A percentile compares a stretch with the other conserved stretches of the same genome.
Evolutionary conservation across 805 yeast genomes (phyloP).

Genomic region (Candida tammaniensis): DNA sequence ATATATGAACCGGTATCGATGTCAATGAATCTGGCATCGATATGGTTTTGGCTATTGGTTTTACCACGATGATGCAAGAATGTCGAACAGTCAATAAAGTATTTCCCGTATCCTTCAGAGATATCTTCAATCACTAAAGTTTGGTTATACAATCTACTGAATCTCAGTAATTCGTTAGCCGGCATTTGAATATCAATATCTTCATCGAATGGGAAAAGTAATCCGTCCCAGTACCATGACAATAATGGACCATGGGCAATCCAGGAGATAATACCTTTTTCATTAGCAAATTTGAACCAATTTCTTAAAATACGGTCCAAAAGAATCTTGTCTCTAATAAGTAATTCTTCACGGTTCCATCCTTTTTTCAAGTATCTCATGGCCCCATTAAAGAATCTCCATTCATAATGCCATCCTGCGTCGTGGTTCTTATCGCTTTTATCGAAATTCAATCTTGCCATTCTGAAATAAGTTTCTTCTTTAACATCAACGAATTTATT

Average conservation of each 20-base stretch:
- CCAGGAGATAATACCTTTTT: conserved; percentile 24
- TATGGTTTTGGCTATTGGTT: conserved; percentile 20
- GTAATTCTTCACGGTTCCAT: conserved; percentile 26
- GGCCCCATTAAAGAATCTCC: conserved; percentile 58
- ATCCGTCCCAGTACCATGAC: conserved; percentile 32
- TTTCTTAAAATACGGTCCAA: conserved; percentile 23
- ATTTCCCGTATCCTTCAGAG: conserved; percentile 24
- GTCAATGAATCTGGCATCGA: conserved; percentile 54
- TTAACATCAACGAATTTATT: conserved; percentile 12
- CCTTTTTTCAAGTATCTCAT: conserved; percentile 41
- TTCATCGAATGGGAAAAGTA: conserved; percentile 26
- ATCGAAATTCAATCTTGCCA: conserved; percentile 28
- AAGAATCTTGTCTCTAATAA: conserved; percentile 18
- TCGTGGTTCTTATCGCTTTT: conserved; percentile 35
- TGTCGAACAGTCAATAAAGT: conserved; percentile 28
- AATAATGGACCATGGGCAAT: conserved; percentile 28
- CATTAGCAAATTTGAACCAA: conserved; percentile 25
- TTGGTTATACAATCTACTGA: conserved; percentile 23
- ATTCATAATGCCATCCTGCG: conserved; percentile 56
- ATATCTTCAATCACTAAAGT: conserved; percentile 30
- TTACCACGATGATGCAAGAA: conserved; percentile 24
- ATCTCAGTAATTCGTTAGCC: conserved; percentile 17
- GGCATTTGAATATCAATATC: conserved; percentile 33
- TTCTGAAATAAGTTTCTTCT: conserved; percentile 37
- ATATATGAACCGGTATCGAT: conserved; percentile 55